Percentiles rank a stretch among this genome's conserved stretches.
Conservation (phyloP, 1,284 basidiomycete species). For the Sporisorium graminicola region DNA sequence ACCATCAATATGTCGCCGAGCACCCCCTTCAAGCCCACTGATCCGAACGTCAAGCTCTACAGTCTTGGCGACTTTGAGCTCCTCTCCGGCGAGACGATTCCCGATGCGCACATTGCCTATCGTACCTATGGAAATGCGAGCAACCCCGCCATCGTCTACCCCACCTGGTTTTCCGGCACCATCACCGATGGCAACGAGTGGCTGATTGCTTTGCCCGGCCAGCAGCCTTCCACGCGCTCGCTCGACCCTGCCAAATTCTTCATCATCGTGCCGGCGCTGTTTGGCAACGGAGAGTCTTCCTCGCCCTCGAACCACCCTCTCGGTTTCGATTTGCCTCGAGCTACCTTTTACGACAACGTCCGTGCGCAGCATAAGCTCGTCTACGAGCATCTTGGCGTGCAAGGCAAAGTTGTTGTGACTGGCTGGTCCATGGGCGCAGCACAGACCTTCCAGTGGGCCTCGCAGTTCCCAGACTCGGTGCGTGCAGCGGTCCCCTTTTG, state of each 20-base stretch:
- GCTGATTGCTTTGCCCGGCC: conserved; percentile 34
- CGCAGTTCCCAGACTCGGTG: conserved; percentile 49
- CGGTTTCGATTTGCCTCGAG: conserved; percentile 31
- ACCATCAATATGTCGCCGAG: conserved; percentile 6
- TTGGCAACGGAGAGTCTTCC: conserved; percentile 57
- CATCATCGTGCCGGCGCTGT: conserved; percentile 59
- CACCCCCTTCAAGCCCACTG: conserved; percentile 10
- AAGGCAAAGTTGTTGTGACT: conserved; percentile 34
- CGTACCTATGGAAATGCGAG: conserved; percentile 49
- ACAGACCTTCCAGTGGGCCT: conserved; percentile 56
- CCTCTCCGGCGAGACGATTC: conserved; percentile 29
- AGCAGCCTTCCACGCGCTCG: conserved; percentile 18
- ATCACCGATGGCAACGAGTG: conserved; percentile 56
- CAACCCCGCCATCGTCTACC: conserved; percentile 55
- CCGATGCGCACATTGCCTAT: conserved; percentile 55
- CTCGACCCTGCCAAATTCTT: conserved; percentile 55
- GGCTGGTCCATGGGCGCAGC: conserved; percentile 57
- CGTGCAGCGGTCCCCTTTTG: conserved; percentile 50
- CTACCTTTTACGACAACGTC: conserved; percentile 55
- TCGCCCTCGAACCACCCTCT: conserved; percentile 51
- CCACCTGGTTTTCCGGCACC: conserved; percentile 57
- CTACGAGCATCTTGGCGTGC: conserved; percentile 32
- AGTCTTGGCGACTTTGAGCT: conserved; percentile 51
- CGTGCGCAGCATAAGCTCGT: conserved; percentile 50
- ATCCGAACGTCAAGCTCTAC: conserved; percentile 33